Conservation (phyloP, 169 alveolate species). For the Plasmodium inui region DNA sequence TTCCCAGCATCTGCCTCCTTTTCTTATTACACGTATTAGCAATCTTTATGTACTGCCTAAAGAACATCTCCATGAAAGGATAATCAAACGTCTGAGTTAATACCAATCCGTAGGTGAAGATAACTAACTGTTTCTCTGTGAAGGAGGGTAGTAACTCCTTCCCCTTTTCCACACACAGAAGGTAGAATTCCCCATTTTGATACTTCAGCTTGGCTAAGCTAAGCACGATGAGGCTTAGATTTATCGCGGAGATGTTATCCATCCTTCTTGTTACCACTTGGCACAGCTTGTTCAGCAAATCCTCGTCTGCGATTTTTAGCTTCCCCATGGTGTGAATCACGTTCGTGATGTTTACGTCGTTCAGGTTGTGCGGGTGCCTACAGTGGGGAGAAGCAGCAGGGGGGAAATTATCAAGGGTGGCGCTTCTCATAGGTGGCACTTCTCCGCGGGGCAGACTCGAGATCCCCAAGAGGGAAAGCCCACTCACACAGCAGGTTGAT, state of each 20-base stretch:
- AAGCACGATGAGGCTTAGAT: slow-evolving; percentile 56
- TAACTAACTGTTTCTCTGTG: slow-evolving; percentile 45
- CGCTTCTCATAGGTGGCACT: not conserved
- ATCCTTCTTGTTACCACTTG: slow-evolving; percentile 21
- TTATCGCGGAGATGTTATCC: slow-evolving; percentile 33
- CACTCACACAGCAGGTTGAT: too few species aligned
- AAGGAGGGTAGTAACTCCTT: slow-evolving; percentile 34
- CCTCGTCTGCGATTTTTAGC: slow-evolving; percentile 29
- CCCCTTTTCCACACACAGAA: slow-evolving; percentile 29
- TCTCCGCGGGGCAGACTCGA: too few species aligned
- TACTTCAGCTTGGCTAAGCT: slow-evolving; percentile 32
- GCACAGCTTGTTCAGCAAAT: slow-evolving; percentile 18
- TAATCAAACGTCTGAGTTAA: slow-evolving; percentile 39
- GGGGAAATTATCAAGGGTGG: not conserved
- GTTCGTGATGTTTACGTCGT: slow-evolving; percentile 45
- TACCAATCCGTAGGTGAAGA: slow-evolving; percentile 31
- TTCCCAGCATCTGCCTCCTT: slow-evolving; percentile 14
- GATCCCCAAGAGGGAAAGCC: too few species aligned
- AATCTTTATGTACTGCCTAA: slow-evolving; percentile 21
- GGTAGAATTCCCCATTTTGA: slow-evolving; percentile 15
- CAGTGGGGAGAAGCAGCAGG: not conserved
- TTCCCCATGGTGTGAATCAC: slow-evolving; percentile 52
- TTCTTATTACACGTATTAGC: not conserved
- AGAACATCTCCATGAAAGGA: slow-evolving; percentile 30
- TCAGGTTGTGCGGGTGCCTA: slow-evolving; percentile 18